phyloP scores from a whole-genome alignment of 2,329 filamentous ascomycete genomes.

The Blastomyces emzantsi region DNA sequence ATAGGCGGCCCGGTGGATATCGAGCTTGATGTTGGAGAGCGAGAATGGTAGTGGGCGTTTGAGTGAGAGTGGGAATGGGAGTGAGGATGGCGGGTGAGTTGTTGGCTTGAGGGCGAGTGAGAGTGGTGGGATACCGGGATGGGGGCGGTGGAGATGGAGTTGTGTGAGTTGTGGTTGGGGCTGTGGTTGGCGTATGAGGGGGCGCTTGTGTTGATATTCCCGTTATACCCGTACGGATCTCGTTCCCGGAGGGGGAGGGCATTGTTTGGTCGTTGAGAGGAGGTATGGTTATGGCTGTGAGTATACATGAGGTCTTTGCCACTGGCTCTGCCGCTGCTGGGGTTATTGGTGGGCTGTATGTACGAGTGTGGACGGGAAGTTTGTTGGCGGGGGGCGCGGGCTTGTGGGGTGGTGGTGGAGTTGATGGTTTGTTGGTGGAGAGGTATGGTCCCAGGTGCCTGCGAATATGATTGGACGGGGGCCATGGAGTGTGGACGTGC shows the following conservation, averaged over 20 bases:
- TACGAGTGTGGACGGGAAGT: slow-evolving; percentile 15
- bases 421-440: slow-evolving; percentile 22
- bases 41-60: slow-evolving; percentile 9
- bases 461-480: slow-evolving; percentile 18
- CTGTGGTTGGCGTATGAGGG: slow-evolving; percentile 10
- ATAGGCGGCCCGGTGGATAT: slow-evolving; percentile 30
- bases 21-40: not conserved
- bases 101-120: slow-evolving; percentile 18
- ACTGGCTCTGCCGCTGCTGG: not conserved
- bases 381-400: slow-evolving; percentile 12
- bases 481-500: slow-evolving; percentile 22
- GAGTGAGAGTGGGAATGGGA: slow-evolving; percentile 21
- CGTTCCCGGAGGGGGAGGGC: slow-evolving; percentile 18
- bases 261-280: slow-evolving; percentile 19
- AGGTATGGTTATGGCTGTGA: slow-evolving; percentile 10
- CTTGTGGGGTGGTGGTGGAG: slow-evolving; percentile 18
- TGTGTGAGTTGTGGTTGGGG: slow-evolving; percentile 20
- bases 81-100: slow-evolving; percentile 25
- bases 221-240: slow-evolving; percentile 18
- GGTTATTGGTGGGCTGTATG: slow-evolving; percentile 10
- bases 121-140: slow-evolving; percentile 15
- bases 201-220: not conserved
- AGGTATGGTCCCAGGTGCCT: slow-evolving; percentile 19
- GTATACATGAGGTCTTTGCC: not conserved
- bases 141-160: slow-evolving; percentile 19